Conservation (phyloP, 169 alveolate genomes). For the Eimeria acervulina region DNA sequence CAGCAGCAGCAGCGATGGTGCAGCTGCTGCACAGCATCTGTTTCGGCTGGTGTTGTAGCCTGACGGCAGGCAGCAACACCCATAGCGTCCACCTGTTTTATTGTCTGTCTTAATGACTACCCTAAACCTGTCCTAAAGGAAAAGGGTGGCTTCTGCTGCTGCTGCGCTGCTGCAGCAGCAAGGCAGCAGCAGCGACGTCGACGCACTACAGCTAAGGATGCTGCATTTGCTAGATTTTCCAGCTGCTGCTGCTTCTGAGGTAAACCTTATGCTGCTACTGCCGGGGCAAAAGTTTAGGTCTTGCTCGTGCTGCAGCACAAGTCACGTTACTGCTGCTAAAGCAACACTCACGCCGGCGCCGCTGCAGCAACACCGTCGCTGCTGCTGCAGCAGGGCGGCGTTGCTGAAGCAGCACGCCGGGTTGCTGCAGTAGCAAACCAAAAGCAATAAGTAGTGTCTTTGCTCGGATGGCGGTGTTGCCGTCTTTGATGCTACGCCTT, state of each 20-base stretch:
- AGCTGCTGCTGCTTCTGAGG: background rate
- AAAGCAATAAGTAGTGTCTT: slow-evolving; percentile 34
- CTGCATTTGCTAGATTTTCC: background rate
- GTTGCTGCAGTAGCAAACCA: slow-evolving; percentile 67
- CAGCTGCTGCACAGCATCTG: slow-evolving; percentile 14
- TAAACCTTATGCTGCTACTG: slow-evolving; percentile 54
- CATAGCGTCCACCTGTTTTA: background rate
- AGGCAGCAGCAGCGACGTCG: background rate
- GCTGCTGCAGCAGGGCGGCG: slow-evolving; percentile 32
- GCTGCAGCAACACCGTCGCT: slow-evolving; percentile 33
- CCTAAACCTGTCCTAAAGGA: background rate
- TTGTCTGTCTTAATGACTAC: background rate
- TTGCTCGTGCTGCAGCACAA: slow-evolving; percentile 50
- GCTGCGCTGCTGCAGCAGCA: slow-evolving; percentile 26
- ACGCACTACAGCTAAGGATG: background rate
- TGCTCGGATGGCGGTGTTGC: slow-evolving; percentile 54
- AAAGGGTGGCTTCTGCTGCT: background rate
- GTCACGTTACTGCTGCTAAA: slow-evolving; percentile 22
- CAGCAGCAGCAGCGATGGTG: slow-evolving; percentile 39
- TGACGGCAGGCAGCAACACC: background rate
- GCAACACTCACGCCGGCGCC: background rate
- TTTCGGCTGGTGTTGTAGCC: background rate
- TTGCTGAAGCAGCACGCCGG: slow-evolving; percentile 59
- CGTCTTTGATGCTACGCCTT: slow-evolving; percentile 40
- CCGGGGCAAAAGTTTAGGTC: slow-evolving; percentile 27